A percentile compares a stretch with the other conserved stretches of the same genome.
Conservation (phyloP, 371 early-diverging fungal genomes). For the Choanephora cucurbitarum region DNA sequence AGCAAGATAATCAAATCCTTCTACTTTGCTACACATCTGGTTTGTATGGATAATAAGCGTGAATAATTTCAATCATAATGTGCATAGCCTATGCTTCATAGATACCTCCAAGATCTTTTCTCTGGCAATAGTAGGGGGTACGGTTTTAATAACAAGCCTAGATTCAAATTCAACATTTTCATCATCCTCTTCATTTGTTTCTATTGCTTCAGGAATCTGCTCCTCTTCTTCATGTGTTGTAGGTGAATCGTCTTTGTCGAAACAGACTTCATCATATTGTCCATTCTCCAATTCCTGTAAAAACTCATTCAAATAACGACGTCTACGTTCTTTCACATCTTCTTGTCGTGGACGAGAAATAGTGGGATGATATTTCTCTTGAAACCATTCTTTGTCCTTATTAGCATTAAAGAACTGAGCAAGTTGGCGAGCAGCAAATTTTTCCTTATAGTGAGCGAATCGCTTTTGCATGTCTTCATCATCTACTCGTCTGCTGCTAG, state of each 20-base stretch:
- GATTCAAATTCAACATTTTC: constrained; percentile 49
- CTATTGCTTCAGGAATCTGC: constrained; percentile 27
- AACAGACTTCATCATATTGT: constrained; percentile 70
- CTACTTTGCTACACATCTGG: constrained; percentile 69
- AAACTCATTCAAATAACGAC: constrained; percentile 61
- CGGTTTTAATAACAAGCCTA: constrained; percentile 78
- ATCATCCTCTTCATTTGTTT: constrained; percentile 9
- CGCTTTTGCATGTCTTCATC: constrained; percentile 81
- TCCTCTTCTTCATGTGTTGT: constrained; percentile 21
- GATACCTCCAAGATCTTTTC: constrained; percentile 74
- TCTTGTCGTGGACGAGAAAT: constrained; percentile 55
- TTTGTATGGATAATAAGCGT: not conserved
- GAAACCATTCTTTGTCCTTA: constrained; percentile 90
- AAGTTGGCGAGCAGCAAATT: constrained; percentile 66
- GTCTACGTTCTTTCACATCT: constrained; percentile 57
- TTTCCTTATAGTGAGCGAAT: constrained; percentile 82
- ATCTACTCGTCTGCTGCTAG: constrained; percentile 57
- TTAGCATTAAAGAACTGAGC: constrained; percentile 76
- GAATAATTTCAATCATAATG: too few species aligned
- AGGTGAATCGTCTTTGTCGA: constrained; percentile 47
- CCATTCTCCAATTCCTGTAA: constrained; percentile 66
- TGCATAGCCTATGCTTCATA: too few species aligned
- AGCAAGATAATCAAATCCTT: constrained; percentile 83
- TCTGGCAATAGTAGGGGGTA: constrained; percentile 80
- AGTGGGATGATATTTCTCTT: constrained; percentile 87